Percentiles rank a stretch among this genome's conserved stretches.
Evolutionary conservation across 2,329 filamentous ascomycete species (phyloP).

Genomic region (Alternaria tenuissima): DNA sequence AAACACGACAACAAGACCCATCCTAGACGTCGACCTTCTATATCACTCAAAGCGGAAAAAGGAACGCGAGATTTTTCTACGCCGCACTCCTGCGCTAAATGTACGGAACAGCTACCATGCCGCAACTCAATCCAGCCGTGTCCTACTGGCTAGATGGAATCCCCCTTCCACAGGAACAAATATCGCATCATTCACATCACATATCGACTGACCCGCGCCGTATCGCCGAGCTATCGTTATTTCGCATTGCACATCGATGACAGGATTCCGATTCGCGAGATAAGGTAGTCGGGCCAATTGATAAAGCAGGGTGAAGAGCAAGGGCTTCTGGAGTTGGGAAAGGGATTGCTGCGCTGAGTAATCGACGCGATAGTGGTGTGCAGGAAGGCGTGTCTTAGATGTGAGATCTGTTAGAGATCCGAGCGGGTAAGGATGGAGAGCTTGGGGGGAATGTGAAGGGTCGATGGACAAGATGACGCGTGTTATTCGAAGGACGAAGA

Average conservation of each 20-base stretch:
- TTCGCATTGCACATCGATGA: neutral
- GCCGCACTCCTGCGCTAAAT: neutral
- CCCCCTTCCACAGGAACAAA: neutral
- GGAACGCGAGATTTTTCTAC: neutral
- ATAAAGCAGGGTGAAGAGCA: neutral
- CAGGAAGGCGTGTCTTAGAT: neutral
- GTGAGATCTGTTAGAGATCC: neutral
- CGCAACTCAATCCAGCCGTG: neutral
- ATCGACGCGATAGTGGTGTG: neutral
- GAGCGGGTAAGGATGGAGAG: neutral
- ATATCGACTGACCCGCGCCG: neutral
- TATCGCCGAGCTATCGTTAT: neutral
- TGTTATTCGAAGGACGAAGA: neutral
- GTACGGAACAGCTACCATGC: neutral
- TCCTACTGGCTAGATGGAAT: neutral
- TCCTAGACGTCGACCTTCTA: neutral
- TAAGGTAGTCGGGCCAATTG: neutral
- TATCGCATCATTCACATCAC: neutral
- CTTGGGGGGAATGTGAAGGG: neutral
- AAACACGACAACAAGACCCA: conserved; percentile 1
- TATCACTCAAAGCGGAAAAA: neutral
- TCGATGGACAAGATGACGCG: neutral
- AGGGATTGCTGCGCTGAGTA: neutral
- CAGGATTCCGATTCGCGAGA: conserved; percentile 2
- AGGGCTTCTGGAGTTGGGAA: neutral